Base-by-base conservation (phyloP, 2,329 filamentous ascomycete species). In the Cercospora berteroae region DNA sequence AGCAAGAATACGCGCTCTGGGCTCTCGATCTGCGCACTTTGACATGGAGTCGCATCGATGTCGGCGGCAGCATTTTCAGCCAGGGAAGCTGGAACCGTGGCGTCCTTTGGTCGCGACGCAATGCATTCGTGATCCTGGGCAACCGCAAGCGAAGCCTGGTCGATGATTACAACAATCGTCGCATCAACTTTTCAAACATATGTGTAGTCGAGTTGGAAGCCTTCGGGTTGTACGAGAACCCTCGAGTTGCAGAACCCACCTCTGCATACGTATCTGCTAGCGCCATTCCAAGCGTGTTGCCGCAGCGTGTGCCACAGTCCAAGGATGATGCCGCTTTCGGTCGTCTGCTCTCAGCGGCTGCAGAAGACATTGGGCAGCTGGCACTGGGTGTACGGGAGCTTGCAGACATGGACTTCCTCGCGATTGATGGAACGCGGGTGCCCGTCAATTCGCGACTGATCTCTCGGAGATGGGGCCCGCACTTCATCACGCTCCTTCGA, bases 1-100 rank as follows among this genome's bases (percentile, higher is more conserved):
- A 97, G 80, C 94, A 98, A 77, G 95, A 99, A 78, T 99, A 98
- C 79, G 94, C 95, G 0, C 84, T 99, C 1, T 99, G 95, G 95
- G 94, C 95, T 2, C 82, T 99, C 58, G 94, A 99, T 76, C 81
- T 99, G 65, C 88, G 90, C 67, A 95, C 90, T 0, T 81, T 99
- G 63, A 95, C 91, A 0, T 99, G 95, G 95, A 94, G 91, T 64
- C 91, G 94, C 8, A 98, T 99, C 71, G 95, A 99, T 79, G 95
- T 94, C 0, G 94, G 94, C 25, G 94, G 92, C 8, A 94, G 89
- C 69, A 94, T 98, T 3, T 98, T 99, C 79, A 94, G 92, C 75
- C 93, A 97, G 77, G 95, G 95, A 55, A 98, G 94, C 79, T 99
- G 95, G 95, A 99, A 99, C 77, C 87, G 95, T 66, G 95, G 95